Base-by-base conservation (phyloP, 2,329 filamentous ascomycete species). In the Neonectria faginata region DNA sequence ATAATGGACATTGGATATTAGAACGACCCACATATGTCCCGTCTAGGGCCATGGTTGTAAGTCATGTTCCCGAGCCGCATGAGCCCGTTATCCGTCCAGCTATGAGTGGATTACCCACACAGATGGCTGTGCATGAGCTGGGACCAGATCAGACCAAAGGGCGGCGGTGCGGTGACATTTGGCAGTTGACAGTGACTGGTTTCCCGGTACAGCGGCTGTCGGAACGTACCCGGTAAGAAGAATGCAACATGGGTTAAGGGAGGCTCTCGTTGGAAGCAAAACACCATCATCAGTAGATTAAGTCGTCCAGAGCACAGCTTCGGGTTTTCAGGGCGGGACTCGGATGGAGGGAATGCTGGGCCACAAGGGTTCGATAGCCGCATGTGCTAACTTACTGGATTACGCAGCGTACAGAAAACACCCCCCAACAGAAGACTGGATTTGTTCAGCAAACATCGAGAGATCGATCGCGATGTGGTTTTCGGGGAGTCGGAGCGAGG, bases 381-480 rank as follows among this genome's bases (percentile, higher is more conserved):
- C 16, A n/a, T 31, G 16, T 27, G 14, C 8, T 18, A 36, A 3
- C 7, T 10, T 29, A 29, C 14, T 8, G 36, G 2, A 16, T n/a
- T 39, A n/a, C 36, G 36, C 36, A 16, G 36, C 36, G 16, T 39
- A 39, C 33, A 57, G 36, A 42, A 27, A 25, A 25, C 39, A 11
- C 2, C 2, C 9, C 39, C n/a, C 39, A 18, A 20, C 8, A 42
- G n/a, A 42, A 42, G 7, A 4, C 11, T 11, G 39, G 9, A 1
- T 33, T 45, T 16, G 29, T 33, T 33, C 7, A 11, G 27, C 3
- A 20, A 55, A 5, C 14, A 29, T 12, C 12, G 18, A 44, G 41
- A 42, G 41, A 55, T 36, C 22, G 29, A 51, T 39, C 20, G 44
- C 5, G 44, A 52, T 45, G 59, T 52, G 16, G 18, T 36, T 18